Base-by-base conservation (phyloP, 495 filamentous ascomycete genomes). In the Apodospora peruviana region DNA sequence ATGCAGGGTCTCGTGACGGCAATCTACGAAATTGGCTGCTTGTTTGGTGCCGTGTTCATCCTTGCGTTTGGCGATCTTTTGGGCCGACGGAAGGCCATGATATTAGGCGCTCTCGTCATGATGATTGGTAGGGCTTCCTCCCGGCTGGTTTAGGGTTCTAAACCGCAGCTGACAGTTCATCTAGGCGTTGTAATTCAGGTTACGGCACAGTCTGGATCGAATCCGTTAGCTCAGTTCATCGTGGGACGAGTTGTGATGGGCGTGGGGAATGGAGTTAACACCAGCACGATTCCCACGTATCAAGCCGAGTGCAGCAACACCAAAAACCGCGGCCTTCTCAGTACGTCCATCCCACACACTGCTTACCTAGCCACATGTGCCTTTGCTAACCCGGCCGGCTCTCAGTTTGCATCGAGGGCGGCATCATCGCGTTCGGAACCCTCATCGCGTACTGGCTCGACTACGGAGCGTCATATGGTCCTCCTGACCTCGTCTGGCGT, bases 371-470 rank as follows among this genome's bases (percentile, higher is more conserved):
- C n/a, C n/a, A n/a, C n/a, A n/a, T n/a, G n/a, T n/a, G n/a, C n/a
- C n/a, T n/a, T n/a, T n/a, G n/a, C n/a, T n/a, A n/a, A n/a, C n/a
- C n/a, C n/a, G n/a, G n/a, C n/a, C n/a, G 88, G 48, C 79, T 90
- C 4, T 67, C 90, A 41, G 90, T 94, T 60, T 91, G 87, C 68
- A 89, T 91, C 46, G 86, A 91, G 58, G 88, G 88, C 53, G 83
- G 80, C 55, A 74, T 82, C 50, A 89, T 91, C 51, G 87, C 87
- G 36, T 87, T 91, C 45, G 88, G 88, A 39, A 83, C 79, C 8
- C 67, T 88, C 36, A 81, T 90, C 22, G 85, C 86, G 21, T 91
- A 91, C 70, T 91, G 87, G 87, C 74, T 91, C 48, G 86, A 90
- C 56, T 91, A 86, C 52, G 87, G 87, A 38, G 76, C 83, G 24